Conservation (phyloP, 2,329 filamentous ascomycete species). For the Chaetomiaceae sp. region DNA sequence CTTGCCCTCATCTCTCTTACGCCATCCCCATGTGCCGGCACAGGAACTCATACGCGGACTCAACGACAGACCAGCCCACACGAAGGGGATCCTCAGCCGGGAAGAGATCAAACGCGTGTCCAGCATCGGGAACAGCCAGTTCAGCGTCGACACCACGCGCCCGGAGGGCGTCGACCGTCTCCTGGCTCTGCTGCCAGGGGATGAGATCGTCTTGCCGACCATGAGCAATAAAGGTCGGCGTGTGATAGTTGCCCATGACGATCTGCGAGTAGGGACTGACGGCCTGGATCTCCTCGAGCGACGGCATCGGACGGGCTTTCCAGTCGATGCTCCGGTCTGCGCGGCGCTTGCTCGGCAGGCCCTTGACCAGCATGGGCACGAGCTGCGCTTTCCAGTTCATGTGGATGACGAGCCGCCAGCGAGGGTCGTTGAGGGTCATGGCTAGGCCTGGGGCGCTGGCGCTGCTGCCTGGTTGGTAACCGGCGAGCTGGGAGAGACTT, state of each 20-base stretch:
- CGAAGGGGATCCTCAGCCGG: too few species aligned
- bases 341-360: conserved; percentile 20
- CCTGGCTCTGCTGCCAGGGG: conserved; percentile 30
- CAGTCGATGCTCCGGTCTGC: too few species aligned
- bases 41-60: background rate
- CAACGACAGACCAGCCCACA: background rate
- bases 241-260: conserved; percentile 28
- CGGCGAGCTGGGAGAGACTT: too few species aligned
- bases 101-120: background rate
- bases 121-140: background rate
- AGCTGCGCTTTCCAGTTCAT: background rate
- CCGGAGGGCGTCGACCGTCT: conserved; percentile 23
- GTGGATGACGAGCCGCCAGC: background rate
- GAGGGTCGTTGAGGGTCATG: background rate
- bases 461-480: too few species aligned
- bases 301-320: conserved; percentile 10
- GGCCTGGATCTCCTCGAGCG: conserved; percentile 17
- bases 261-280: conserved; percentile 33
- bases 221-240: conserved; percentile 35
- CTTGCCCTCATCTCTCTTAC: too few species aligned
- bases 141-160: background rate
- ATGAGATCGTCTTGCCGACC: conserved; percentile 32
- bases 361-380: conserved; percentile 27
- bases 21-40: too few species aligned
- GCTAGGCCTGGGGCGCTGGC: background rate